phyloP scores from a whole-genome alignment of 1,139 yeast genomes.

The Geotrichum histeridarum region DNA sequence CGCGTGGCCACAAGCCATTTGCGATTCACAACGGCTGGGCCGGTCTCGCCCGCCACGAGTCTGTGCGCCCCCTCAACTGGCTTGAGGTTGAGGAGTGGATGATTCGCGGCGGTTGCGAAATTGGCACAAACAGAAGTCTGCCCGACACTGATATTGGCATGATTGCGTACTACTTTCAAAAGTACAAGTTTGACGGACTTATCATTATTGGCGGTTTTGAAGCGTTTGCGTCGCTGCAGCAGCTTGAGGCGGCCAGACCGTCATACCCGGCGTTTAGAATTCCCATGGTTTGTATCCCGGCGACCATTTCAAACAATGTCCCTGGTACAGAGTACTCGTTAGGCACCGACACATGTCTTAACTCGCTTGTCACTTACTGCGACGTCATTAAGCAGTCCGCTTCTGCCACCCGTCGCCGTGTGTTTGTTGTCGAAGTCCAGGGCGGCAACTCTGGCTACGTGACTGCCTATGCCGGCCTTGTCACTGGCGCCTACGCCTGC shows the following conservation, averaged over 20 bases:
- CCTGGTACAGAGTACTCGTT: slow-evolving; percentile 95
- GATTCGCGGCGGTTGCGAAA: slow-evolving; percentile 86
- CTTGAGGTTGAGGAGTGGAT: slow-evolving; percentile 86
- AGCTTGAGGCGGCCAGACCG: slow-evolving; percentile 64
- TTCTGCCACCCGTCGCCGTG: slow-evolving; percentile 88
- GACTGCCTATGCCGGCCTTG: slow-evolving; percentile 82
- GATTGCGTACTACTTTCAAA: slow-evolving; percentile 86
- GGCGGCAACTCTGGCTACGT: slow-evolving; percentile 95
- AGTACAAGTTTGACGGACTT: slow-evolving; percentile 77
- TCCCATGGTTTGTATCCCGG: slow-evolving; percentile 90
- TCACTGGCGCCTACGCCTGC: slow-evolving; percentile 88
- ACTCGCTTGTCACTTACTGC: slow-evolving; percentile 83
- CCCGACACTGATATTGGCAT: slow-evolving; percentile 81
- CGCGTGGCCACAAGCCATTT: slow-evolving; percentile 80
- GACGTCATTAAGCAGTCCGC: slow-evolving; percentile 95
- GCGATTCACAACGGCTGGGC: slow-evolving; percentile 89
- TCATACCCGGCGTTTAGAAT: slow-evolving; percentile 86
- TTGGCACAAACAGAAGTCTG: slow-evolving; percentile 86
- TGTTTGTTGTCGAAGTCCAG: slow-evolving; percentile 93
- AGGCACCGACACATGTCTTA: slow-evolving; percentile 91
- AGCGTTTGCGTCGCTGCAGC: slow-evolving; percentile 77
- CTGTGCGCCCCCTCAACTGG: slow-evolving; percentile 73
- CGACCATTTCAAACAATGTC: slow-evolving; percentile 92
- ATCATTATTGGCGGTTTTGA: slow-evolving; percentile 94
- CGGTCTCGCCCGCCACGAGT: slow-evolving; percentile 78